A percentile compares a stretch with the other conserved stretches of the same genome.
Conservation (phyloP, 257 asterid species). For the Perilla frutescens region DNA sequence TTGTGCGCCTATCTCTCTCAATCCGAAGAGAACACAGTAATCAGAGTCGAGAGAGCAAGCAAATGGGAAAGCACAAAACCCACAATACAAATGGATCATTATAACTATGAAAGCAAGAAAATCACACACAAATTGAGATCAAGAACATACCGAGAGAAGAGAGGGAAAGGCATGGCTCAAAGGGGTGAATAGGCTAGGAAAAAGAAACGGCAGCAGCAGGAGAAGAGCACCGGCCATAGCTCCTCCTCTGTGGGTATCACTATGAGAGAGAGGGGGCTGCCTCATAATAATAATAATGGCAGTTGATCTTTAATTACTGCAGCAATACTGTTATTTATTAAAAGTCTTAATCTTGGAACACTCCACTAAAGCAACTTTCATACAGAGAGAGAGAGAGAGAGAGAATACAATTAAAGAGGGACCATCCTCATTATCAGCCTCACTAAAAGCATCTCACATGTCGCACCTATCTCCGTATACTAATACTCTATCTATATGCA, state of each 20-base stretch:
- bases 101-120: conserved; percentile 10
- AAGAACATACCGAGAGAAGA: conserved; percentile 61
- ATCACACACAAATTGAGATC: conserved; percentile 15
- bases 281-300: conserved; percentile 40
- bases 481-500: not conserved
- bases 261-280: conserved; percentile 49
- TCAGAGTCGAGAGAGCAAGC: conserved; percentile 25
- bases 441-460: conserved; percentile 79
- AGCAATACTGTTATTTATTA: conserved; percentile 18
- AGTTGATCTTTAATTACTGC: conserved; percentile 41
- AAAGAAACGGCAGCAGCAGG: conserved; percentile 67
- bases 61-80: conserved; percentile 13
- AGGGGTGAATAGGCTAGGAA: conserved; percentile 61
- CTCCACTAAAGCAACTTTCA: conserved; percentile 48
- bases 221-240: conserved; percentile 76
- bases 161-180: conserved; percentile 77
- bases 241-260: conserved; percentile 60
- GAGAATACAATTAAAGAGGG: conserved; percentile 45
- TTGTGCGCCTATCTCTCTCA: conserved; percentile 29
- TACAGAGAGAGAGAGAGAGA: conserved; percentile 33
- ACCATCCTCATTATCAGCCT: conserved; percentile 59
- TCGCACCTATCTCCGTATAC: conserved; percentile 40
- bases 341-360: conserved; percentile 45
- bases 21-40: conserved; percentile 29
- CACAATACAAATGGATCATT: conserved; percentile 21